phyloP scores from a whole-genome alignment of 2,329 filamentous ascomycete species.

The Diaporthe capsici region DNA sequence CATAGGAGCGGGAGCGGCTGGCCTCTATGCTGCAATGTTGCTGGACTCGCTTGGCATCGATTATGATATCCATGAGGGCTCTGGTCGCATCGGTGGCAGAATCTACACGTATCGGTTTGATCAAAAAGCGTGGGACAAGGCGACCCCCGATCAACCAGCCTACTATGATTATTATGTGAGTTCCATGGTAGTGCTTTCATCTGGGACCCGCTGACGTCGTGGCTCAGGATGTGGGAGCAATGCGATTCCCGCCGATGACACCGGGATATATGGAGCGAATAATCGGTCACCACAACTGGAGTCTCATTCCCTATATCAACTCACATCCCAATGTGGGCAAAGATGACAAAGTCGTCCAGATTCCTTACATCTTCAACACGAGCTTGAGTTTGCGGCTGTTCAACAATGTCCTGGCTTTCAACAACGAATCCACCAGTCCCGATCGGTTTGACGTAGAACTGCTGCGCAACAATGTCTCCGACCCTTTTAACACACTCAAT shows the following conservation, averaged over 20 bases:
- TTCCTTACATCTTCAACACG: slow-evolving; percentile 44
- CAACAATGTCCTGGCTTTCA: slow-evolving; percentile 42
- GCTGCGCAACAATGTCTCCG: background rate
- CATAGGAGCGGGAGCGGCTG: slow-evolving; percentile 54
- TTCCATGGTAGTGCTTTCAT: background rate
- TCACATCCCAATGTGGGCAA: slow-evolving; percentile 29
- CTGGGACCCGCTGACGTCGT: background rate
- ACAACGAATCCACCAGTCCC: slow-evolving; percentile 37
- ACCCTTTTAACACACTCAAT: background rate
- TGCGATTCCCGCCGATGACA: slow-evolving; percentile 55
- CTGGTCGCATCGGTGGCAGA: slow-evolving; percentile 52
- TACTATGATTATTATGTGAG: slow-evolving; percentile 52
- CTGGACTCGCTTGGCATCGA: slow-evolving; percentile 51
- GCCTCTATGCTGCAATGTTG: slow-evolving; percentile 54
- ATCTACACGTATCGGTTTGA: slow-evolving; percentile 54
- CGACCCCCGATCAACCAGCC: slow-evolving; percentile 41
- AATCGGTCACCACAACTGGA: slow-evolving; percentile 44
- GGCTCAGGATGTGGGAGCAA: slow-evolving; percentile 55
- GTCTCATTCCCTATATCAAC: slow-evolving; percentile 46
- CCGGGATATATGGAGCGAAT: slow-evolving; percentile 47
- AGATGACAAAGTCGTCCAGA: slow-evolving; percentile 41
- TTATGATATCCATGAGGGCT: slow-evolving; percentile 56
- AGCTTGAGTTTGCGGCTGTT: slow-evolving; percentile 44
- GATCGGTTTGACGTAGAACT: slow-evolving; percentile 39
- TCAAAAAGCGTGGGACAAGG: slow-evolving; percentile 43